Conservation (phyloP, 2,329 filamentous ascomycete genomes). For the Pestalotiopsis sp. region DNA sequence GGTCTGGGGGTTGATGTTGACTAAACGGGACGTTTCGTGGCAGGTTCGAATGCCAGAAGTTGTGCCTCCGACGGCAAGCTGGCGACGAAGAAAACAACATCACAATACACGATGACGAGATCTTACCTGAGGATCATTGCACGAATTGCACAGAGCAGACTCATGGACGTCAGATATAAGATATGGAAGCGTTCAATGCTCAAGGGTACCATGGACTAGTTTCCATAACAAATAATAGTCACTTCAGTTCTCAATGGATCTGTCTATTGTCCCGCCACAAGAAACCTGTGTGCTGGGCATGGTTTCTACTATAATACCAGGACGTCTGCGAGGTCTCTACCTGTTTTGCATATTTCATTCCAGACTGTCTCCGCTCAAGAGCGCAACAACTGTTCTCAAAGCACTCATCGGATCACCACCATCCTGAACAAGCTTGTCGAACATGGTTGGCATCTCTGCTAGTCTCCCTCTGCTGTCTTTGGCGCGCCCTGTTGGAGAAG, state of each 20-base stretch:
- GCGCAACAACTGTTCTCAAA: conserved; percentile 60
- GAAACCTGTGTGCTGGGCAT: background rate
- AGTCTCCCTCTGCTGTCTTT: conserved; percentile 59
- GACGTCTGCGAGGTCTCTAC: background rate
- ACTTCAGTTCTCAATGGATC: background rate
- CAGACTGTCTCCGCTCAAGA: conserved; percentile 50
- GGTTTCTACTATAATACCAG: background rate
- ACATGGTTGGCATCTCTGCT: conserved; percentile 59
- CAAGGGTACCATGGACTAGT: too few relatives aligned
- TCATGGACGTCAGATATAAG: too few relatives aligned
- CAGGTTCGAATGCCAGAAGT: background rate
- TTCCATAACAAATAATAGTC: too few relatives aligned
- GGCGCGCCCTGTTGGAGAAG: conserved; percentile 53
- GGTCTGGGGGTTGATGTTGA: conserved; percentile 78
- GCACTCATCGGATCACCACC: conserved; percentile 58
- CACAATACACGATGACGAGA: background rate
- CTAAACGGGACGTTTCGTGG: conserved; percentile 38
- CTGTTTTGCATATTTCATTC: background rate
- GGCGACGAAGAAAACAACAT: background rate
- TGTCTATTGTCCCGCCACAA: background rate
- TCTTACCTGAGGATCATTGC: too few relatives aligned
- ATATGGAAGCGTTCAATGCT: too few relatives aligned
- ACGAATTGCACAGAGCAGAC: too few relatives aligned
- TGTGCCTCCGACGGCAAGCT: background rate
- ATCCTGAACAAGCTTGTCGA: conserved; percentile 58